Percentiles rank a stretch among this genome's conserved stretches.
phyloP scores from a whole-genome alignment of 306 rosid species.

The Ormosia semicastrata region DNA sequence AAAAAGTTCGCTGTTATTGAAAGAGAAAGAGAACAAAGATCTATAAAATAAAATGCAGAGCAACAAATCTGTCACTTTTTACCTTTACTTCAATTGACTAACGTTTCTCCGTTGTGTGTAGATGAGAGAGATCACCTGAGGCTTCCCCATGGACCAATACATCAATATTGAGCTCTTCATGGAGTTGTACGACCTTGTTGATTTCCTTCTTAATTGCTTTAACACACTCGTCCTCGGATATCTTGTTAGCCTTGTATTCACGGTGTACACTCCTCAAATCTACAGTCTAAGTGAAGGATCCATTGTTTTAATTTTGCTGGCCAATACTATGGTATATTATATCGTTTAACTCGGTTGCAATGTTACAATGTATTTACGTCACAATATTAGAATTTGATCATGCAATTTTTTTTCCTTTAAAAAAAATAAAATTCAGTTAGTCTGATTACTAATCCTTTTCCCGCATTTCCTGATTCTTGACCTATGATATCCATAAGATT shows the following conservation, averaged over 20 bases:
- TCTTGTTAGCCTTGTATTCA: background rate
- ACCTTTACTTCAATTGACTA: background rate
- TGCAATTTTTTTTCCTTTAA: too few species aligned
- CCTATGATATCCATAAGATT: background rate
- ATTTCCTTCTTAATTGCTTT: background rate
- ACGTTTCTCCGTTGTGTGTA: background rate
- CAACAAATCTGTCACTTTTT: background rate
- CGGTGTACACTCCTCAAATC: too few species aligned
- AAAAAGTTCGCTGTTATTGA: too few species aligned
- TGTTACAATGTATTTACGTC: too few species aligned
- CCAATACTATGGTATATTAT: too few species aligned
- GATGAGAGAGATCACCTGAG: background rate
- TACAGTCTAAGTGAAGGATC: too few species aligned
- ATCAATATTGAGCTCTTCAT: background rate
- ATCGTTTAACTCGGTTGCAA: too few species aligned
- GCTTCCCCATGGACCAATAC: background rate
- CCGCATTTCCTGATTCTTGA: background rate
- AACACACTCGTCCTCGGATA: background rate
- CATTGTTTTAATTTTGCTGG: too few species aligned
- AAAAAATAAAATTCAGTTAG: too few species aligned
- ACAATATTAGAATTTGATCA: too few species aligned
- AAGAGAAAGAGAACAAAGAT: background rate
- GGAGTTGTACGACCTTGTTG: background rate
- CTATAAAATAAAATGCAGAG: background rate
- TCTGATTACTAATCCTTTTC: background rate